These are phyloP conservation scores for Neobulgaria alba DNA, from an alignment of 2,329 filamentous ascomycete species.

Conservation along the genomic window DNA sequence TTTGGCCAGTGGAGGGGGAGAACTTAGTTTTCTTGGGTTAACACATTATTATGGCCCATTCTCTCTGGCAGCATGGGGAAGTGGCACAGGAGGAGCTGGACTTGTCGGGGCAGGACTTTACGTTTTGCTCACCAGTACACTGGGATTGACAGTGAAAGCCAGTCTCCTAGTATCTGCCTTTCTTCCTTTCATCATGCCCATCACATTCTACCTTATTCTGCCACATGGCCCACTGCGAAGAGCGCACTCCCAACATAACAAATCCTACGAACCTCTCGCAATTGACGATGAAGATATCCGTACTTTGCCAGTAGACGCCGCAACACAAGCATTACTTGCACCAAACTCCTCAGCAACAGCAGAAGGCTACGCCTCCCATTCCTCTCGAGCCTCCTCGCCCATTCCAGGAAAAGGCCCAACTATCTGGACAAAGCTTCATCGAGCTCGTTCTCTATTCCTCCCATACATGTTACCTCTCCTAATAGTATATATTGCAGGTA, in stretches of 20 bases:
- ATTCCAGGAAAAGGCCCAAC: constrained; percentile 4
- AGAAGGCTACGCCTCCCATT: constrained; percentile 32
- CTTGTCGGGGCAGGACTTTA: constrained; percentile 83
- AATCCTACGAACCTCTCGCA: constrained; percentile 44
- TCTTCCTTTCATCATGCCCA: constrained; percentile 71
- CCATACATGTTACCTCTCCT: constrained; percentile 84
- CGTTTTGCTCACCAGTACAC: constrained; percentile 72
- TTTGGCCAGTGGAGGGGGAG: constrained; percentile 76
- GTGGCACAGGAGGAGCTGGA: constrained; percentile 83
- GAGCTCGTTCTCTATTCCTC: constrained; percentile 62
- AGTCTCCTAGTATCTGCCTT: constrained; percentile 72
- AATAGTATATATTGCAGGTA: constrained; percentile 72
- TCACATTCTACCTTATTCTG: constrained; percentile 77
- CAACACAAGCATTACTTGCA: constrained; percentile 41
- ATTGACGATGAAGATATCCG: constrained; percentile 30
- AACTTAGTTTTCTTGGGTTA: constrained; percentile 82
- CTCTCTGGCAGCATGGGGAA: constrained; percentile 85
- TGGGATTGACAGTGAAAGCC: constrained; percentile 63
- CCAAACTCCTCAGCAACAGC: constrained; percentile 35
- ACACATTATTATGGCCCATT: constrained; percentile 89
- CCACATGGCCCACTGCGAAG: constrained; percentile 54
- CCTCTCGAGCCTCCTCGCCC: constrained; percentile 6
- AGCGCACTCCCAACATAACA: constrained; percentile 32
- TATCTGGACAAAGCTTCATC: constrained; percentile 48
- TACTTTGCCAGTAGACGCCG: constrained; percentile 32